These are phyloP conservation scores for Protoeuglena noctilucae DNA, from an alignment of 139 green algal species.

Conservation along the genomic window DNA sequence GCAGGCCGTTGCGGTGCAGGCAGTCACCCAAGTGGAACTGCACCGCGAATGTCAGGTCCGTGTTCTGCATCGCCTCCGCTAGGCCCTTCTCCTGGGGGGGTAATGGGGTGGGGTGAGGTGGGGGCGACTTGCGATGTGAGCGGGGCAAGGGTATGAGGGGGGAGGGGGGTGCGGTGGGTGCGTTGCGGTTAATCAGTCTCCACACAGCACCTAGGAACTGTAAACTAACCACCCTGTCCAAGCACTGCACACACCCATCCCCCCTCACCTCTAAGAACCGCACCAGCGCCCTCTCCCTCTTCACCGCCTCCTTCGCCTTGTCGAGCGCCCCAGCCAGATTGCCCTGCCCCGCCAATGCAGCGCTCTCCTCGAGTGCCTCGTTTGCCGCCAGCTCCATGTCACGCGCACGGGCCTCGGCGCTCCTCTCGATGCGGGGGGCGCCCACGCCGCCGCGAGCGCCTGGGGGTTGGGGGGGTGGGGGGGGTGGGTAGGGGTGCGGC, in stretches of 20 bases:
- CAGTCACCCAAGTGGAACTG: constrained; percentile 40
- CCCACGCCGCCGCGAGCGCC: background rate
- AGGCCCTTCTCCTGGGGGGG: constrained; percentile 26
- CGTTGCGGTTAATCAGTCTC: no score
- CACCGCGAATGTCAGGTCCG: constrained; percentile 50
- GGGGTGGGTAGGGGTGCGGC: background rate
- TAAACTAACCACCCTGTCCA: no score
- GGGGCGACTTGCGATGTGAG: no score
- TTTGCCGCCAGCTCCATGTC: constrained; percentile 61
- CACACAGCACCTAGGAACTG: no score
- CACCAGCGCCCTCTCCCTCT: constrained; percentile 45
- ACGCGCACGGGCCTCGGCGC: background rate
- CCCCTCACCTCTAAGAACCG: no score
- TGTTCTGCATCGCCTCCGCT: constrained; percentile 44
- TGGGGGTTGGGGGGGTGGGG: background rate
- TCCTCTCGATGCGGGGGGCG: background rate
- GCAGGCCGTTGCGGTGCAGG: constrained; percentile 35
- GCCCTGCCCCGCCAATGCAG: background rate
- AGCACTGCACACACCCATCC: no score
- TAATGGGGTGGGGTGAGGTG: background rate
- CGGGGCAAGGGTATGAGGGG: no score
- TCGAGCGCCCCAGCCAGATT: constrained; percentile 35
- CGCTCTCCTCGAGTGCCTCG: constrained; percentile 49
- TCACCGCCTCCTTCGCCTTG: constrained; percentile 49
- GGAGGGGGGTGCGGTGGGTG: background rate